phyloP scores from a whole-genome alignment of 2,329 filamentous ascomycete species.

The Talaromyces piceae region DNA sequence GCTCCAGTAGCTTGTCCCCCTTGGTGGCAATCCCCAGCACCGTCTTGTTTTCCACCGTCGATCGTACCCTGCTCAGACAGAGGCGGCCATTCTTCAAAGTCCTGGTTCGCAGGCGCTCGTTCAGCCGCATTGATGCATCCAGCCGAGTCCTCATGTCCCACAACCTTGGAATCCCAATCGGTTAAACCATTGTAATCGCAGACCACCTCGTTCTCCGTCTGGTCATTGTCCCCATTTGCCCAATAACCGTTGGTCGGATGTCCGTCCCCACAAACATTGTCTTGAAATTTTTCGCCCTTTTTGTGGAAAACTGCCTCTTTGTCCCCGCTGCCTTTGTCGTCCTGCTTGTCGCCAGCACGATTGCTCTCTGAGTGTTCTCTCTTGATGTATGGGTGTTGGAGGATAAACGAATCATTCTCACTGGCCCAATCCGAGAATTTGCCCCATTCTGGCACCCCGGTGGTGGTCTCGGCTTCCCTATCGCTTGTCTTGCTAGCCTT shows the following conservation, averaged over 20 bases:
- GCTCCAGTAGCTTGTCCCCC: background rate
- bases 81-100: too few relatives aligned
- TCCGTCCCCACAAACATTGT: background rate
- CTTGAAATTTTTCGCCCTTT: background rate
- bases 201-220: background rate
- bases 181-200: background rate
- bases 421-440: too few relatives aligned
- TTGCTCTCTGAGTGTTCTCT: background rate
- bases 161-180: background rate
- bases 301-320: background rate
- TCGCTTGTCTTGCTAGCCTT: background rate
- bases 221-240: background rate
- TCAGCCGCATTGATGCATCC: background rate
- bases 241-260: background rate
- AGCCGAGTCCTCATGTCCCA: background rate
- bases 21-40: background rate
- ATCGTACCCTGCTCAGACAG: too few relatives aligned
- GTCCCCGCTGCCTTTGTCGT: background rate
- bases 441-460: background rate
- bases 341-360: background rate
- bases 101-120: background rate
- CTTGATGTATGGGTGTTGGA: background rate
- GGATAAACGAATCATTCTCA: too few relatives aligned
- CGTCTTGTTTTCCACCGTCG: background rate
- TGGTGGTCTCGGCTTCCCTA: background rate